Conservation (phyloP, 164 flowering plant genomes). For the Tetracentron sinense region DNA sequence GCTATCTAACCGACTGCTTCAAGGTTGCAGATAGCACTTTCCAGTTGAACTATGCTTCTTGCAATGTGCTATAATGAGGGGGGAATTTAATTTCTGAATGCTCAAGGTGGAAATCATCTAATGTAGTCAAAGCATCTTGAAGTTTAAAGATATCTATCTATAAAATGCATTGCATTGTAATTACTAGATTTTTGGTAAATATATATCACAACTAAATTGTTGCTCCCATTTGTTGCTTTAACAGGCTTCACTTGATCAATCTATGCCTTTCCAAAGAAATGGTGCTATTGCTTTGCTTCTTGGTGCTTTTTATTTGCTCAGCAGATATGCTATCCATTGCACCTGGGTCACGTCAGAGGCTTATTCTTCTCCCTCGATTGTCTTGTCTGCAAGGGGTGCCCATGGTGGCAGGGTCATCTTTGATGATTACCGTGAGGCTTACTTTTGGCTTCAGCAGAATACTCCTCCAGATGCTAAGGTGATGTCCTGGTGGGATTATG, state of each 20-base stretch:
- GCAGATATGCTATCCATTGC: conserved; percentile 86
- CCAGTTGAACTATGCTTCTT: too few relatives aligned
- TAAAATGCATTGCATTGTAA: background rate
- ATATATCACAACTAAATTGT: background rate
- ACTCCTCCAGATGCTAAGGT: conserved; percentile 96
- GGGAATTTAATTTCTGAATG: background rate
- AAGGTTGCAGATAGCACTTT: too few relatives aligned
- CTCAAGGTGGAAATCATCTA: background rate
- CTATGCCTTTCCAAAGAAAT: conserved; percentile 79
- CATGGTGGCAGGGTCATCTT: conserved; percentile 91
- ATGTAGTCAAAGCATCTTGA: background rate
- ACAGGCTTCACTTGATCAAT: conserved; percentile 74
- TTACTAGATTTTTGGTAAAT: background rate
- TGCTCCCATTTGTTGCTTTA: conserved; percentile 11
- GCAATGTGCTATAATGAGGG: background rate
- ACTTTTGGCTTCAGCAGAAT: conserved; percentile 96
- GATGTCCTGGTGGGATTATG: conserved; percentile 99
- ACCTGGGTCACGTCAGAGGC: conserved; percentile 99
- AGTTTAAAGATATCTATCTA: background rate
- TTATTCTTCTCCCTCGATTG: conserved; percentile 98
- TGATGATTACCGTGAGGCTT: conserved; percentile 98
- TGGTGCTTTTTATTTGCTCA: conserved; percentile 87
- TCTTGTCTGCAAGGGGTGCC: conserved; percentile 96
- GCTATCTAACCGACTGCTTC: too few relatives aligned
- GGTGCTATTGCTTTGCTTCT: conserved; percentile 82